Percentiles rank a stretch among this genome's conserved stretches.
Evolutionary conservation across 2,329 filamentous ascomycete genomes (phyloP).

Genomic region (Ceratocystiopsis brevicomis): DNA sequence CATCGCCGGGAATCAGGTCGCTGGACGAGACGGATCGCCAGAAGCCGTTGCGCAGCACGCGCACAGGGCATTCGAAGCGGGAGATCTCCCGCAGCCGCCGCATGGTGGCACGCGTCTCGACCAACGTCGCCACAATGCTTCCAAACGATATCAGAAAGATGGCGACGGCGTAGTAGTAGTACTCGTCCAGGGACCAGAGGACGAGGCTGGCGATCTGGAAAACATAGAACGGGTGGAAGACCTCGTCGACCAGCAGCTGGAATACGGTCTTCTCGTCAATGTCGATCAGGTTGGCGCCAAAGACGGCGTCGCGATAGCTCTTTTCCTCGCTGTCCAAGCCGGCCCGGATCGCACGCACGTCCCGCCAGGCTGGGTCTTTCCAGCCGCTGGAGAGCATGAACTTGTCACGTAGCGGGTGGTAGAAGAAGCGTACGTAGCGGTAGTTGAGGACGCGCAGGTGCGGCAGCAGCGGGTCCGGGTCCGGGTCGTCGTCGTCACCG

Average conservation of each 20-base stretch:
- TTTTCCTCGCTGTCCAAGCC: conserved; percentile 84
- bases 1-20: conserved; percentile 84
- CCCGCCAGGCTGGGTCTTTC: conserved; percentile 84
- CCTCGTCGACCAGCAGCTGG: conserved; percentile 79
- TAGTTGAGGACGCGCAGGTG: conserved; percentile 70
- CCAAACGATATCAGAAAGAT: conserved; percentile 90
- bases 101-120: conserved; percentile 91
- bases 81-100: conserved; percentile 76
- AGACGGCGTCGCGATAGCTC: conserved; percentile 63
- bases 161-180: conserved; percentile 92
- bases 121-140: conserved; percentile 72
- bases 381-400: conserved; percentile 75
- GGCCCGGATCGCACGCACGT: conserved; percentile 51
- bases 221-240: conserved; percentile 94
- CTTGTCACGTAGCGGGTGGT: conserved; percentile 73
- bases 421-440: conserved; percentile 84
- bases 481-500: conserved; percentile 14
- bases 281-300: conserved; percentile 78
- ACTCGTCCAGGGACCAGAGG: conserved; percentile 87
- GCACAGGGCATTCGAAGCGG: conserved; percentile 83
- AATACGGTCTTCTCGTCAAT: conserved; percentile 75
- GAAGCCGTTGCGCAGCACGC: conserved; percentile 84
- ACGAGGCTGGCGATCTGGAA: conserved; percentile 91
- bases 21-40: conserved; percentile 78
- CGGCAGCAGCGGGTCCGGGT: conserved; percentile 60